Percentiles rank a stretch among this genome's conserved stretches.
Evolutionary conservation across 208 protist genomes (phyloP).

Genomic region (Herpetomonas samuelpessoai): DNA sequence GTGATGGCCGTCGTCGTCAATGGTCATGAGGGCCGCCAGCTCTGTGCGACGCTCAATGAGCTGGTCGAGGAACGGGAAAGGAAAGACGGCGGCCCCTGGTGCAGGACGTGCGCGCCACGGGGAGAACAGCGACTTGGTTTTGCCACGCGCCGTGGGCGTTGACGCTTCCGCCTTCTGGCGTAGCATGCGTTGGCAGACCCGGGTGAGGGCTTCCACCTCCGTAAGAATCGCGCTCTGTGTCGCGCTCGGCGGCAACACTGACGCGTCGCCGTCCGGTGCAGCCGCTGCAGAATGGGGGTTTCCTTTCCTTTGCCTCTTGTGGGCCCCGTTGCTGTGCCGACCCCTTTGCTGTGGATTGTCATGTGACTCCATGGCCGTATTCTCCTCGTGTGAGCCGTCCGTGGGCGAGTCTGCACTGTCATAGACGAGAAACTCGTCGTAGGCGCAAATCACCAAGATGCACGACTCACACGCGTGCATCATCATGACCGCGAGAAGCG

Average conservation of each 20-base stretch:
- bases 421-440: conserved; percentile 22
- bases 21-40: conserved; percentile 68
- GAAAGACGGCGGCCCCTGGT: conserved; percentile 46
- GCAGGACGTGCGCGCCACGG: neutral
- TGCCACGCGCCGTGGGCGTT: neutral
- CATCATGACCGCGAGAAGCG: conserved; percentile 87
- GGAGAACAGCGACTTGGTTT: neutral
- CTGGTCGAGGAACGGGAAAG: conserved; percentile 71
- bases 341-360: too few species aligned
- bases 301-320: too few species aligned
- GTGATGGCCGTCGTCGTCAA: conserved; percentile 60
- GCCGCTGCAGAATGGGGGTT: too few species aligned
- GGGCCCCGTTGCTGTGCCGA: too few species aligned
- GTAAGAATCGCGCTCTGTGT: neutral
- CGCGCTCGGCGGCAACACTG: too few species aligned
- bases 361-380: neutral
- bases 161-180: too few species aligned
- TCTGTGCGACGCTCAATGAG: conserved; percentile 47
- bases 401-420: neutral
- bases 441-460: conserved; percentile 47
- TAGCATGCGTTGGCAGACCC: neutral
- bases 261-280: neutral
- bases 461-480: conserved; percentile 87
- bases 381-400: neutral
- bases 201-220: neutral